These are phyloP conservation scores for Orbilia ellipsospora DNA, from an alignment of 2,329 filamentous ascomycete species.

Conservation along the genomic window DNA sequence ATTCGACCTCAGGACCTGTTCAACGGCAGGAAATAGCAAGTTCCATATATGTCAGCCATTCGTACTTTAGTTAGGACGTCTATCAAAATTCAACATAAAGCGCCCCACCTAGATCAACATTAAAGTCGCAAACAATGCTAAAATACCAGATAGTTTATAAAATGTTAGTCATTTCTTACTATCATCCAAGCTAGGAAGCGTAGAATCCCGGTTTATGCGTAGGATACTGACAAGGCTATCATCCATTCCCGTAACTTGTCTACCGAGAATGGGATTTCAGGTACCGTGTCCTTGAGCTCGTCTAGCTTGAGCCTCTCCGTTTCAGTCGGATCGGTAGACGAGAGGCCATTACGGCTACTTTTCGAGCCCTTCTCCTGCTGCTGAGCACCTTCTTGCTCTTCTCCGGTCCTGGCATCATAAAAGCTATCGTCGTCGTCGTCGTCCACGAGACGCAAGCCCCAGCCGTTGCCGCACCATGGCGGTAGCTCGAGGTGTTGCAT, in stretches of 20 bases:
- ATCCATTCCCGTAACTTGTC: slow-evolving; percentile 59
- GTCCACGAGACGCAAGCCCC: slow-evolving; percentile 26
- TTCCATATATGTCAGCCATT: slow-evolving; percentile 19
- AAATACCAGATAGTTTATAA: neutral
- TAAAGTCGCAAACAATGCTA: slow-evolving; percentile 60
- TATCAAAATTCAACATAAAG: slow-evolving; percentile 1
- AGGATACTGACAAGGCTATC: slow-evolving; percentile 58
- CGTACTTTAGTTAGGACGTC: neutral
- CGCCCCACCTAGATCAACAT: slow-evolving; percentile 59
- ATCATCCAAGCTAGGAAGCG: neutral
- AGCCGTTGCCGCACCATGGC: slow-evolving; percentile 28
- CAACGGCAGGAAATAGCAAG: neutral
- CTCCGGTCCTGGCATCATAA: slow-evolving; percentile 6
- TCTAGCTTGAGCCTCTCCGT: slow-evolving; percentile 48
- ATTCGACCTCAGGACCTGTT: slow-evolving; percentile 59
- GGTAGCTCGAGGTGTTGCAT: slow-evolving; percentile 35
- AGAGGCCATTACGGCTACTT: slow-evolving; percentile 57
- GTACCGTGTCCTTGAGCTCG: slow-evolving; percentile 40
- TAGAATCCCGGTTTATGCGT: slow-evolving; percentile 5
- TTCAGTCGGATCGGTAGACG: slow-evolving; percentile 59
- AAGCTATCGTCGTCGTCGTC: slow-evolving; percentile 25
- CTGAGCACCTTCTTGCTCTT: slow-evolving; percentile 20
- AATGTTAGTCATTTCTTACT: slow-evolving; percentile 20
- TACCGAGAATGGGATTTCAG: slow-evolving; percentile 58
- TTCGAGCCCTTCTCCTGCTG: slow-evolving; percentile 52